phyloP scores from a whole-genome alignment of 805 yeast genomes.

The Wickerhamomyces alni region DNA sequence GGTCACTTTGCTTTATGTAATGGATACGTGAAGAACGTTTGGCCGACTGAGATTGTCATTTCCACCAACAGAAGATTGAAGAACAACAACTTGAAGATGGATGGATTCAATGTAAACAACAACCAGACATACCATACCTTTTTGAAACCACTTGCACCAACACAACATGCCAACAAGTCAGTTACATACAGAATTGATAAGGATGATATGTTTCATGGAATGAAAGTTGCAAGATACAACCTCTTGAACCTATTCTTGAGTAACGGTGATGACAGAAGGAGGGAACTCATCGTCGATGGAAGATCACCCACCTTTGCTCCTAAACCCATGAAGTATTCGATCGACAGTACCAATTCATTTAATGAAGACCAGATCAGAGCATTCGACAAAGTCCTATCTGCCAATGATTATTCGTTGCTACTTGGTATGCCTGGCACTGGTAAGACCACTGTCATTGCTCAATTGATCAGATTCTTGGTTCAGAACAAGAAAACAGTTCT shows the following conservation, averaged over 20 bases:
- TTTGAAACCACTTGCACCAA: constrained; percentile 21
- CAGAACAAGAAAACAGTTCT: constrained; percentile 60
- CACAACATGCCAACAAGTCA: constrained; percentile 4
- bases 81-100: constrained; percentile 24
- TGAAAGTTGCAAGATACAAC: constrained; percentile 74
- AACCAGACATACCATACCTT: constrained; percentile 52
- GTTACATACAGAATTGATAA: constrained; percentile 63
- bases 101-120: constrained; percentile 34
- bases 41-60: constrained; percentile 38
- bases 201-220: constrained; percentile 70
- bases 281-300: constrained; percentile 29
- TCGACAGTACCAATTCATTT: constrained; percentile 26
- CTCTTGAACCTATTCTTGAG: constrained; percentile 58
- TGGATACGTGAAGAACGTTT: constrained; percentile 48
- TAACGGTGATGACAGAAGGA: constrained; percentile 29
- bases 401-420: constrained; percentile 73
- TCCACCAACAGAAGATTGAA: constrained; percentile 49
- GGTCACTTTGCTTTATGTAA: constrained; percentile 73
- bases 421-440: constrained; percentile 99
- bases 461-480: constrained; percentile 58
- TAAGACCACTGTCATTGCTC: constrained; percentile 84
- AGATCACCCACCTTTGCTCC: constrained; percentile 23
- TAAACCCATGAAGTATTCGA: constrained; percentile 19
- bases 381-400: constrained; percentile 52
- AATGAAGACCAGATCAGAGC: constrained; percentile 74